Percentiles rank a stretch among this genome's conserved stretches.
Conservation (phyloP, 495 filamentous ascomycete species). For the Aspergillus sclerotiicarbonarius region DNA sequence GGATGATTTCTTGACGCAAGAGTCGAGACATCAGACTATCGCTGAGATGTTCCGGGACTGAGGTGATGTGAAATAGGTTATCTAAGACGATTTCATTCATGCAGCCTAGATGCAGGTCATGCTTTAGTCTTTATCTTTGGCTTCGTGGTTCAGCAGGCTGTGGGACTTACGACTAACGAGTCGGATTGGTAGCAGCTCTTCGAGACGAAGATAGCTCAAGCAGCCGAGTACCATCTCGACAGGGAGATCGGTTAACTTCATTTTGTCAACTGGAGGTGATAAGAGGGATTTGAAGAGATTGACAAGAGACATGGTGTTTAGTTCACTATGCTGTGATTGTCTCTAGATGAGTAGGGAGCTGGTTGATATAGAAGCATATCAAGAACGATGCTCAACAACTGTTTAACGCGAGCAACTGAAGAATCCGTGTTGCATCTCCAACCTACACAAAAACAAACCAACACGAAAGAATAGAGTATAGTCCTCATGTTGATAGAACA, state of each 20-base stretch:
- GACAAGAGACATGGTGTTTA: background rate
- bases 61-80: background rate
- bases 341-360: too few relatives aligned
- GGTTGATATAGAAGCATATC: too few relatives aligned
- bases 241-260: constrained; percentile 1
- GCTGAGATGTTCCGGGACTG: background rate
- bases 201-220: background rate
- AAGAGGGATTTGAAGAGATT: background rate
- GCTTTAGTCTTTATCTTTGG: background rate
- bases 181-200: background rate
- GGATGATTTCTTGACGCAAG: background rate
- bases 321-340: too few relatives aligned
- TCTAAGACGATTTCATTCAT: background rate
- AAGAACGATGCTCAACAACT: too few relatives aligned
- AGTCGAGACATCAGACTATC: background rate
- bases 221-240: background rate
- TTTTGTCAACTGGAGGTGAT: constrained; percentile 6
- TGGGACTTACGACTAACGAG: constrained; percentile 8
- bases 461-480: too few relatives aligned
- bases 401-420: too few relatives aligned
- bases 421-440: too few relatives aligned
- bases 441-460: too few relatives aligned
- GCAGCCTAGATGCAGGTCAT: background rate
- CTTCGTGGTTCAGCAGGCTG: background rate
- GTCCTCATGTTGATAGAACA: too few relatives aligned